Conservation (phyloP, 257 asterid species). For the Ilex aquifolium region DNA sequence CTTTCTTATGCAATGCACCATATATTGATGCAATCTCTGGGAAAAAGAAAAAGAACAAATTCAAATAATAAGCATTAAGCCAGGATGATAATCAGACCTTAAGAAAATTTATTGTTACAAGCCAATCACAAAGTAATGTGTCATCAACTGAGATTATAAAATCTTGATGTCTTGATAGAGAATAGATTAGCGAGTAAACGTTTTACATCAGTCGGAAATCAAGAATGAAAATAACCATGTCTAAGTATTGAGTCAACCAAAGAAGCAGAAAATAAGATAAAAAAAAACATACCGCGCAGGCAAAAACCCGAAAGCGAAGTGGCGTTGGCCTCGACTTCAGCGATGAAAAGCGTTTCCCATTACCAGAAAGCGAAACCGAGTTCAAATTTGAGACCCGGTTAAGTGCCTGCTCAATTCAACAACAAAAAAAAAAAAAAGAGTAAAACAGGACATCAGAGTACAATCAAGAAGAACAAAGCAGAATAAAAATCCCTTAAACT, state of each 20-base stretch:
- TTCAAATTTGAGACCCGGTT: slow-evolving; percentile 33
- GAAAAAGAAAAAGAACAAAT: too few species aligned
- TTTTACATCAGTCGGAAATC: neutral
- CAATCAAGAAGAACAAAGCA: too few species aligned
- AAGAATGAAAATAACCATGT: too few species aligned
- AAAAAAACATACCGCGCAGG: slow-evolving; percentile 48
- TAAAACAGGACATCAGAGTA: neutral
- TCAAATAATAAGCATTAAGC: too few species aligned
- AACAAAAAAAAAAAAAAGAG: neutral
- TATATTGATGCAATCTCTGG: too few species aligned
- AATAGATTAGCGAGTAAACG: neutral
- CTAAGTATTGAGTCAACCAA: neutral
- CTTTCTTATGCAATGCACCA: too few species aligned
- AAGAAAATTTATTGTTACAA: too few species aligned
- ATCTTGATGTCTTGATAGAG: too few species aligned
- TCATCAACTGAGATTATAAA: too few species aligned
- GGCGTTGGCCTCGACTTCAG: slow-evolving; percentile 18
- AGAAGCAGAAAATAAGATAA: neutral
- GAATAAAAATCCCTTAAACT: neutral
- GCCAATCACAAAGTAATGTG: too few species aligned
- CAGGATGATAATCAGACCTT: too few species aligned
- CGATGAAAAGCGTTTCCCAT: slow-evolving; percentile 36
- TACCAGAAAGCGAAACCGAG: slow-evolving; percentile 33
- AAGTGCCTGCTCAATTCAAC: slow-evolving; percentile 5
- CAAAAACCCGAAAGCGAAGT: slow-evolving; percentile 43